Evolutionary conservation across 371 early-diverging fungal genomes (phyloP), one percentile per base, ranked within the genome.

Genomic region (Lichtheimia ramosa): DNA sequence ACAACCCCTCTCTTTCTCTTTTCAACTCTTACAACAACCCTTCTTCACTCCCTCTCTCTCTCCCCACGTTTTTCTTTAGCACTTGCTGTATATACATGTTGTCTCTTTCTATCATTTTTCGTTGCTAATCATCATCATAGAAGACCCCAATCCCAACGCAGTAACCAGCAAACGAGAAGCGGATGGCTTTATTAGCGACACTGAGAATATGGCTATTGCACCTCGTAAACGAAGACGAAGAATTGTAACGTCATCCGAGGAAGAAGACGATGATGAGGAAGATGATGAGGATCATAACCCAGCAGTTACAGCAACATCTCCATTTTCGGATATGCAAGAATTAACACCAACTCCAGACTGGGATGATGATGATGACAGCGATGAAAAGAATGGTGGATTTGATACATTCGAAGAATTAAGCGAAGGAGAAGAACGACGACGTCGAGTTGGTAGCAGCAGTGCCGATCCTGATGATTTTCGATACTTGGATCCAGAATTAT

Each of bases 401-500:
- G 68, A 63, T 25, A 59, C 68, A 8, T 67, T 67, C 23, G 68
- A 67, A 43, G 69, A 68, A 54, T 42, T 64, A 5, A 61, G 62
- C 52, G 64, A 63, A 25, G 46, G 43, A n/a, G 64, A 63, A 58
- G 68, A 63, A 25, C 54, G 64, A 20, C 48, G 53, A 18, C 58
- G 55, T 41, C 46, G 59, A 48, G 53, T 48, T 23, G 58, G 48
- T 10, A 25, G 34, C 23, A 21, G 34, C 23, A 21, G 34, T 39
- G 25, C 21, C 43, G 21, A 42, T 39, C 46, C 49, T 1, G 53
- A 56, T 18, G 69, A 64, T 24, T 34, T 51, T n/a, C 61, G 52
- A 4, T 61, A 66, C 48, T 56, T 68, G 20, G 73, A 73, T 53
- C 73, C 73, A 27, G 73, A 73, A 46, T 53, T 73, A 20, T 73